phyloP scores from a whole-genome alignment of 345 rosid species.

The Hibiscus mutabilis region DNA sequence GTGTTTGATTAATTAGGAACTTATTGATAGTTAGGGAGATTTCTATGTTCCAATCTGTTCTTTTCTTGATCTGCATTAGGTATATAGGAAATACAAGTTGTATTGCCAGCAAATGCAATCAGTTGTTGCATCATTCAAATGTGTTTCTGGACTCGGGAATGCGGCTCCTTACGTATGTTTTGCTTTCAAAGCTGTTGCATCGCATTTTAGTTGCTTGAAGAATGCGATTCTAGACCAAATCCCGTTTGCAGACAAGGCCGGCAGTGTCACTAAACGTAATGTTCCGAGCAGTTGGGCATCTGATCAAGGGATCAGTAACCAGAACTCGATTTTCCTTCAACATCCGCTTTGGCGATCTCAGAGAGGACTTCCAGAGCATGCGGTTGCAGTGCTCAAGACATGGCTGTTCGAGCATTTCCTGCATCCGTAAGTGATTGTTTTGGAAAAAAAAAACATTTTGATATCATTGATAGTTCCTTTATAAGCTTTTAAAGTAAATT shows the following conservation, averaged over 20 bases:
- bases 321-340: slow-evolving; percentile 14
- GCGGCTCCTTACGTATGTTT: slow-evolving; percentile 31
- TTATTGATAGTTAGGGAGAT: background rate
- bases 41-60: background rate
- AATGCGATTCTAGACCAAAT: slow-evolving; percentile 31
- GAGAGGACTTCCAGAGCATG: slow-evolving; percentile 36
- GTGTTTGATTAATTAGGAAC: background rate
- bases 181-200: slow-evolving; percentile 28
- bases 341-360: slow-evolving; percentile 34
- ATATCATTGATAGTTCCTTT: background rate
- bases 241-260: slow-evolving; percentile 19
- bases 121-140: slow-evolving; percentile 31
- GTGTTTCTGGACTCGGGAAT: slow-evolving; percentile 35
- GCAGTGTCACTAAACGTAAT: slow-evolving; percentile 4
- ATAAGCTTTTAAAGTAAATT: background rate
- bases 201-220: slow-evolving; percentile 34
- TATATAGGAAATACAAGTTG: slow-evolving; percentile 29
- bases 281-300: slow-evolving; percentile 1
- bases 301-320: slow-evolving; percentile 8
- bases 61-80: slow-evolving; percentile 15
- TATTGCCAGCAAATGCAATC: slow-evolving; percentile 34
- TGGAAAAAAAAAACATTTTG: background rate
- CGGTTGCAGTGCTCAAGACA: slow-evolving; percentile 28
- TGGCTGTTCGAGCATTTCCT: slow-evolving; percentile 41
- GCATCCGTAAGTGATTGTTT: slow-evolving; percentile 29